A percentile compares a stretch with the other conserved stretches of the same genome.
phyloP scores from a whole-genome alignment of 352 stramenopile species.

The Halophytophthora batemanensis region DNA sequence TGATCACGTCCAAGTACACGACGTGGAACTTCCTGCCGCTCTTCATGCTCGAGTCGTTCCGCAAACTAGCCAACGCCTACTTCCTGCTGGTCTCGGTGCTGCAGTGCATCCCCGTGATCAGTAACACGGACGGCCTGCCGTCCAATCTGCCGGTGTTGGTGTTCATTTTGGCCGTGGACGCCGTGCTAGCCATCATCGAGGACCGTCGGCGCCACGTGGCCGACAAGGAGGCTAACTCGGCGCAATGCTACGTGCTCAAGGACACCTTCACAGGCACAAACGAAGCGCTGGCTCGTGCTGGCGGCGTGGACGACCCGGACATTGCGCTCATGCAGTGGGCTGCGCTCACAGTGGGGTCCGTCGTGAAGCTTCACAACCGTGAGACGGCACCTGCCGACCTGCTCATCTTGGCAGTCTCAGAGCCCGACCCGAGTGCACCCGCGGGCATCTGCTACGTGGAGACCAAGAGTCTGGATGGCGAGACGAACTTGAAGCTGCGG shows the following conservation, averaged over 20 bases:
- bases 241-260: slow-evolving; percentile 52
- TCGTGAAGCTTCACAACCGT: slow-evolving; percentile 79
- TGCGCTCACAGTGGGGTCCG: slow-evolving; percentile 72
- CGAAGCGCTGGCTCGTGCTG: slow-evolving; percentile 19
- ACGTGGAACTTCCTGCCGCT: slow-evolving; percentile 85
- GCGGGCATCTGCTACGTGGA: slow-evolving; percentile 85
- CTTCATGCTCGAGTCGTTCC: slow-evolving; percentile 86
- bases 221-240: slow-evolving; percentile 84
- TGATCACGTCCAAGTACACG: slow-evolving; percentile 93
- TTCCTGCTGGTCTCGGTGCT: slow-evolving; percentile 90
- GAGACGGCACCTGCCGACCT: slow-evolving; percentile 83
- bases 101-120: slow-evolving; percentile 76
- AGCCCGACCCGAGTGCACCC: slow-evolving; percentile 57
- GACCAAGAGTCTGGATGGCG: slow-evolving; percentile 87
- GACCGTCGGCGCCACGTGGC: slow-evolving; percentile 73
- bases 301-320: slow-evolving; percentile 37
- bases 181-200: slow-evolving; percentile 82
- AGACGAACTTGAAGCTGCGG: slow-evolving; percentile 90
- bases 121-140: slow-evolving; percentile 78
- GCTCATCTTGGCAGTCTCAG: slow-evolving; percentile 73
- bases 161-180: slow-evolving; percentile 89
- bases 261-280: slow-evolving; percentile 41
- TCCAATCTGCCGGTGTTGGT: slow-evolving; percentile 82
- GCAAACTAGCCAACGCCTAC: slow-evolving; percentile 90
- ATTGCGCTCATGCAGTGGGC: slow-evolving; percentile 66